phyloP scores from a whole-genome alignment of 2,329 filamentous ascomycete genomes.

The Talaromyces verruculosus region DNA sequence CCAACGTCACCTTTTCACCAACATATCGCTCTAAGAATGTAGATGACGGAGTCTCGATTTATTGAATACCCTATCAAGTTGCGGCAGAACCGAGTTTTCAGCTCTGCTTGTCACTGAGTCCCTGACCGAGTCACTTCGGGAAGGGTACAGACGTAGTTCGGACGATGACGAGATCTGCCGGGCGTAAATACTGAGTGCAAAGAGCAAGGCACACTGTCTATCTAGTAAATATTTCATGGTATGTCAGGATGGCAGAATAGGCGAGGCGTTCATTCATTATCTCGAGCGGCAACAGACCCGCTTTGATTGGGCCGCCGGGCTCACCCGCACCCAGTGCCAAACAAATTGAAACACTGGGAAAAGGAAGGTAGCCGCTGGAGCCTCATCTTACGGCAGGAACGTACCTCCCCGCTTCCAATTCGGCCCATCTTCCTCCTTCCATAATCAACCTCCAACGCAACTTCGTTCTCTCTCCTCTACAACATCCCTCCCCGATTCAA shows the following conservation, averaged over 20 bases:
- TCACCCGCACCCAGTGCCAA: slow-evolving; percentile 2
- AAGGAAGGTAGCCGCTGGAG: slow-evolving; percentile 14
- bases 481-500: slow-evolving; percentile 1
- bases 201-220: slow-evolving; percentile 1
- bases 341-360: slow-evolving; percentile 3
- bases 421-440: not conserved
- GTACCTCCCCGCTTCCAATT: not conserved
- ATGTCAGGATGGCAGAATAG: not conserved
- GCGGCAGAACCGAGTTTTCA: slow-evolving; percentile 1
- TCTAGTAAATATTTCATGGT: not conserved
- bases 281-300: not conserved
- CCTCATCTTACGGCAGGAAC: slow-evolving; percentile 8
- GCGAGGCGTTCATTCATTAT: not conserved
- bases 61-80: not conserved
- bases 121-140: not conserved
- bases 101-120: not conserved
- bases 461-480: not conserved
- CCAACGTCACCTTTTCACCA: not conserved
- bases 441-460: not conserved
- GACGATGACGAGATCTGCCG: not conserved
- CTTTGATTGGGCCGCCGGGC: slow-evolving; percentile 1
- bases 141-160: not conserved
- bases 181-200: not conserved
- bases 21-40: not conserved
- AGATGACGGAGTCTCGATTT: not conserved